Evolutionary conservation across 192 early-diverging fungal species (phyloP), one percentile per base, ranked within the genome.

Genomic region (Pilobolus umbonatus): DNA sequence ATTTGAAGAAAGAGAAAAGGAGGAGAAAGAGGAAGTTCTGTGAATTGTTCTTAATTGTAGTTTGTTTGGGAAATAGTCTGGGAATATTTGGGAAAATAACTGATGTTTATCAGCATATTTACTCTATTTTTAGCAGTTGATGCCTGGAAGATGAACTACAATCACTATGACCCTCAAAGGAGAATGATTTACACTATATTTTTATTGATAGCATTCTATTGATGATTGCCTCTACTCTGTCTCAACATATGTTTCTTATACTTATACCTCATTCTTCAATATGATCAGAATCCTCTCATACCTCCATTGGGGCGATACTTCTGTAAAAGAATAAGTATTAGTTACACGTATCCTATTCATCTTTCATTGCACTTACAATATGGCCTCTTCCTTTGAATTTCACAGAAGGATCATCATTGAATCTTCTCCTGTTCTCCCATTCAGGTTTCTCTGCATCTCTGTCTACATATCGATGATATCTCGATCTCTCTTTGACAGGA

Each of bases 321-420:
- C 65, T 59, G 12, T 24, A 39, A 40, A n/a, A 21, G 19, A 46
- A 5, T 34, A 14, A 17, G 11, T 15, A 26, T 32, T 7, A 54
- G 17, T 22, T 28, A 2, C 22, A 22, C 11, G 3, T 44, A 43
- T 50, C 4, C 9, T 28, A 35, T 49, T 9, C 12, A 12, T 32
- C 11, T 9, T 40, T 15, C 15, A 8, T 8, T 4, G 3, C 11
- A 50, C 67, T 67, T 64, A 82, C 80, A 73, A 70, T 75, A 25
- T 55, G 54, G 25, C 80, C 80, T 24, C 80, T 68, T 31, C 80
- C 80, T 57, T 82, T 82, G 52, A 76, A 82, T 26, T 71, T 69
- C 31, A 82, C 66, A 25, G 64, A 64, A 0, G 80, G 75, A 19
- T 65, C 51, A 46, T 55, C 68, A 15, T 57, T 36, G 34, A 68